phyloP scores from a whole-genome alignment of 108 stramenopile species.

The Nitzschia inconspicua region DNA sequence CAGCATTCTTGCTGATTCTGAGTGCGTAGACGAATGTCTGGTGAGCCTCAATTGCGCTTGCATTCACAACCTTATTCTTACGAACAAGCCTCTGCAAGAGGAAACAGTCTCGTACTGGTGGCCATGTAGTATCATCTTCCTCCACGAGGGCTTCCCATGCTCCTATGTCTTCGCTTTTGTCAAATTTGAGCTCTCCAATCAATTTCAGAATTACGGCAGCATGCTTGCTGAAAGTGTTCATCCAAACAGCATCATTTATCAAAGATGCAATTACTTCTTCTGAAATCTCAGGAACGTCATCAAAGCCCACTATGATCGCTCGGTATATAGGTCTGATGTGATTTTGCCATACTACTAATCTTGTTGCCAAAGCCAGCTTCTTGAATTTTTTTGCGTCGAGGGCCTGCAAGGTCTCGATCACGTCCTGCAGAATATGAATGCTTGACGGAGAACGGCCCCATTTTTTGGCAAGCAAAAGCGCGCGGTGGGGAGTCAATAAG shows the following conservation, averaged over 20 bases:
- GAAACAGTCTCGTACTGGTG: constrained; percentile 46
- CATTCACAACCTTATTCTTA: constrained; percentile 19
- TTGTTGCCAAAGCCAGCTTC: constrained; percentile 31
- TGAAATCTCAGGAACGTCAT: constrained; percentile 61
- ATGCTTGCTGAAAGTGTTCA: constrained; percentile 37
- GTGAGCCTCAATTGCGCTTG: constrained; percentile 55
- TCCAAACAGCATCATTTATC: constrained; percentile 48
- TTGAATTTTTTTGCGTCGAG: constrained; percentile 32
- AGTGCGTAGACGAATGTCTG: constrained; percentile 56
- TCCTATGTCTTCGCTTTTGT: constrained; percentile 14
- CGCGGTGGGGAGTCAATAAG: constrained; percentile 64
- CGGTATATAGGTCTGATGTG: constrained; percentile 60
- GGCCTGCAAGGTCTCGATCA: constrained; percentile 44
- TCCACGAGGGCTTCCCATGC: constrained; percentile 7
- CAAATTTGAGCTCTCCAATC: constrained; percentile 24
- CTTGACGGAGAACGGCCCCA: constrained; percentile 59
- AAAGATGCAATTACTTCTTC: constrained; percentile 50
- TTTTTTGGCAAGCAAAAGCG: constrained; percentile 51
- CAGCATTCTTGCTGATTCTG: constrained; percentile 44
- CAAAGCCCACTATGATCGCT: constrained; percentile 71
- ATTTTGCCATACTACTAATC: constrained; percentile 70
- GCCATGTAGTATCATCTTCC: constrained; percentile 50
- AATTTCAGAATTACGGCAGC: constrained; percentile 27
- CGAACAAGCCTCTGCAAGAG: constrained; percentile 43
- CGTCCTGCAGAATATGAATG: constrained; percentile 36